Evolutionary conservation across 306 rosid species (phyloP).

Genomic region (Vicia villosa): DNA sequence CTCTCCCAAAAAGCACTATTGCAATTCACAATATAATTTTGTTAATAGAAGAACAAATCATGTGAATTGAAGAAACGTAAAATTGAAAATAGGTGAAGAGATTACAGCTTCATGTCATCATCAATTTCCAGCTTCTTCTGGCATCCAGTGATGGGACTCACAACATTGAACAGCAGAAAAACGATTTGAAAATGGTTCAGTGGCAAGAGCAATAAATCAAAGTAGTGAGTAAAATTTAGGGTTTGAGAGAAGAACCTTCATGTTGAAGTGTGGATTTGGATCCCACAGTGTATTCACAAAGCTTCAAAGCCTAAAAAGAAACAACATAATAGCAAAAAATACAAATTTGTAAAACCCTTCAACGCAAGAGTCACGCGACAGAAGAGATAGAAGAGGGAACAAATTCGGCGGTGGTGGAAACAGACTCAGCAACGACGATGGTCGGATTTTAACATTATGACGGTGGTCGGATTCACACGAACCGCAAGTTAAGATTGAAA

Average conservation of each 20-base stretch:
- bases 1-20: constrained; percentile 50
- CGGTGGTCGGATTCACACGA: no score
- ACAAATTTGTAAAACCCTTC: no score
- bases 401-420: no score
- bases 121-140: constrained; percentile 47
- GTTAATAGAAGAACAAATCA: neutral
- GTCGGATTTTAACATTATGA: no score
- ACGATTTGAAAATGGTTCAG: neutral
- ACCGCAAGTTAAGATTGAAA: no score
- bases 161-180: constrained; percentile 47
- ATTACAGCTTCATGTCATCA: constrained; percentile 44
- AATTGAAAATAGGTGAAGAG: neutral
- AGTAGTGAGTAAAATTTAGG: neutral
- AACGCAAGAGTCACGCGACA: no score
- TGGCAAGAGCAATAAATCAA: neutral
- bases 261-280: constrained; percentile 18
- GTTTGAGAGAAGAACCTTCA: constrained; percentile 41
- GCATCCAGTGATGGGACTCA: constrained; percentile 49
- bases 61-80: neutral
- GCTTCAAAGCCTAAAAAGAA: no score
- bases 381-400: no score
- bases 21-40: neutral
- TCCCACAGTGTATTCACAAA: no score
- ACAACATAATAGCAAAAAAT: no score
- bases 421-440: no score